phyloP scores from a whole-genome alignment of 345 rosid species.

The Syzygium jambos region DNA sequence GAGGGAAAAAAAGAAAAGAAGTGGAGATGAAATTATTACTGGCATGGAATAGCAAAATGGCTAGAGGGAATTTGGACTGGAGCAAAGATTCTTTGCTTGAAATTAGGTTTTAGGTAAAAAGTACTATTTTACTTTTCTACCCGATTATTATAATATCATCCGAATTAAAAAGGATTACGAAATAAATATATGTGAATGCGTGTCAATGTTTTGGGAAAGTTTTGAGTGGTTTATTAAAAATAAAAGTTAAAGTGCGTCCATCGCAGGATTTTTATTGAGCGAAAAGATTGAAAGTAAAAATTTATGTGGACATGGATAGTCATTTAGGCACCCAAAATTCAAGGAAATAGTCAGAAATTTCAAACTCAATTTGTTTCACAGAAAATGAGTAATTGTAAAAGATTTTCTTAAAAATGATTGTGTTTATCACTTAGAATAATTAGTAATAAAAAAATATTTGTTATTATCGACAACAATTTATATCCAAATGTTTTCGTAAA shows the following conservation, averaged over 20 bases:
- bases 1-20: background rate
- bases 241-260: background rate
- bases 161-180: background rate
- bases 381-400: too few species aligned
- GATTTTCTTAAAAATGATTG: too few species aligned
- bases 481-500: too few species aligned
- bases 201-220: background rate
- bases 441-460: too few species aligned
- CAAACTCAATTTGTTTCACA: too few species aligned
- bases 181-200: background rate
- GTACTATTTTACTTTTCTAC: background rate
- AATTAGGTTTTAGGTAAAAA: background rate
- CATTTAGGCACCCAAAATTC: background rate
- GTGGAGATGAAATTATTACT: background rate
- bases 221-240: background rate
- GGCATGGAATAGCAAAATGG: background rate
- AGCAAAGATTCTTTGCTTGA: background rate
- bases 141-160: too few species aligned
- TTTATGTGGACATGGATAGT: background rate
- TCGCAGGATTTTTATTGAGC: background rate
- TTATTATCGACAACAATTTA: too few species aligned
- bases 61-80: background rate
- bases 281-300: background rate
- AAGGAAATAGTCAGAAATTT: too few species aligned
- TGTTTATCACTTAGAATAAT: too few species aligned